These are phyloP conservation scores for Saccharomyces hybrid DNA, from an alignment of 1,139 yeast species.

Conservation along the genomic window DNA sequence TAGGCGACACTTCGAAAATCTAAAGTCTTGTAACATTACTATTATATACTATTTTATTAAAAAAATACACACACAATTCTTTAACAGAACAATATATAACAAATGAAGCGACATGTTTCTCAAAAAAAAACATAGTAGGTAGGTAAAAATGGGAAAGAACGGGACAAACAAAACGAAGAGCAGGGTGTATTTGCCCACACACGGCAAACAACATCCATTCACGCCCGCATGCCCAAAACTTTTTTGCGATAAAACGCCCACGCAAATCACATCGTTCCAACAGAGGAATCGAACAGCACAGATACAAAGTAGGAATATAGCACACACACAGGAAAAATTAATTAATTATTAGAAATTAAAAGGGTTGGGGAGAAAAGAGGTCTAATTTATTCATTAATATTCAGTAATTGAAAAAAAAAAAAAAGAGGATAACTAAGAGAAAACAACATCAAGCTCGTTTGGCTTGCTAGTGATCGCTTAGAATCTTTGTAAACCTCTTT, in stretches of 20 bases:
- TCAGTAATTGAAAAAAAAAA: neutral
- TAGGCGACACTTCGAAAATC: neutral
- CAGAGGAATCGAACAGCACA: neutral
- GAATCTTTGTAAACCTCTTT: constrained; percentile 36
- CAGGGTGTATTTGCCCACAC: neutral
- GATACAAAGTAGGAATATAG: neutral
- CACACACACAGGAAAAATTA: neutral
- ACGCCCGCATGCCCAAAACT: neutral
- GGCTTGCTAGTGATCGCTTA: constrained; percentile 14
- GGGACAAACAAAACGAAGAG: neutral
- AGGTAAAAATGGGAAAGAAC: neutral
- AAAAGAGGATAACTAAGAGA: neutral
- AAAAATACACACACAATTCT: constrained; percentile 3
- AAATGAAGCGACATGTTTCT: neutral
- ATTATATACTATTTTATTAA: neutral
- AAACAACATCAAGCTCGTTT: neutral
- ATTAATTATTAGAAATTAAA: constrained; percentile 1
- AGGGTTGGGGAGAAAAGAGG: neutral
- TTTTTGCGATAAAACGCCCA: neutral
- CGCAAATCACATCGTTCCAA: neutral
- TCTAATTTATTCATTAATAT: neutral
- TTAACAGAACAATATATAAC: neutral
- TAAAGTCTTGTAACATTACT: neutral
- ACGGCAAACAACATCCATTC: neutral
- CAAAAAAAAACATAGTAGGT: neutral